These are phyloP conservation scores for Fagopyrum tataricum DNA, from an alignment of 148 eudicot species.

Conservation along the genomic window DNA sequence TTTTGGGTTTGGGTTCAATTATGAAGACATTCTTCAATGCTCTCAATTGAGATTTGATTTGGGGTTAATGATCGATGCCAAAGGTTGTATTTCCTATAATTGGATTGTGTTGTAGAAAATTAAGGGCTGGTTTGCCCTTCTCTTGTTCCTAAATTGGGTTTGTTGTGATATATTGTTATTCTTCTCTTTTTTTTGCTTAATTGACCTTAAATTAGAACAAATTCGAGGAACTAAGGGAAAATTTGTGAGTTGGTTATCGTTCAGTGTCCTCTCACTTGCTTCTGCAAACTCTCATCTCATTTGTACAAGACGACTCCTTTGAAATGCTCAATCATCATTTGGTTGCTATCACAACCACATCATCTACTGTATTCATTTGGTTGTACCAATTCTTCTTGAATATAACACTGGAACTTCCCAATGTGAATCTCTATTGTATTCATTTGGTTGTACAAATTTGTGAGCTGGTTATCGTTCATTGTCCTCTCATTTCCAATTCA, in stretches of 20 bases:
- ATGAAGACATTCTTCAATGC: background rate
- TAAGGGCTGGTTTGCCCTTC: background rate
- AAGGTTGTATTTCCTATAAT: background rate
- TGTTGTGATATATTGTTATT: background rate
- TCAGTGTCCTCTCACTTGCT: slow-evolving; percentile 59
- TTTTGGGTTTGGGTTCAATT: too few species aligned
- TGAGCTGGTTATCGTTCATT: too few species aligned
- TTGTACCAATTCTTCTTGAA: too few species aligned
- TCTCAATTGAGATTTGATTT: background rate
- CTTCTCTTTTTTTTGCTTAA: background rate
- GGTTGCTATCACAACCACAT: too few species aligned
- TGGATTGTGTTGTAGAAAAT: too few species aligned
- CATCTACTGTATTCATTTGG: too few species aligned
- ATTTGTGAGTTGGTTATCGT: background rate
- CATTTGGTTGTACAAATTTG: too few species aligned
- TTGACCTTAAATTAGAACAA: background rate
- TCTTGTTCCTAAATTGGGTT: background rate
- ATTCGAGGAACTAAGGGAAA: background rate
- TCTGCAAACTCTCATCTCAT: slow-evolving; percentile 57
- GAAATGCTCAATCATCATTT: too few species aligned
- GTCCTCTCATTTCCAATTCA: too few species aligned
- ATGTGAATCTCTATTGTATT: too few species aligned
- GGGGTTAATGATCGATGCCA: background rate
- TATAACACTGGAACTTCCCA: too few species aligned
- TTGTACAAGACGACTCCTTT: slow-evolving; percentile 32